phyloP scores from a whole-genome alignment of 2,329 filamentous ascomycete genomes.

The Penicillium thymicola region DNA sequence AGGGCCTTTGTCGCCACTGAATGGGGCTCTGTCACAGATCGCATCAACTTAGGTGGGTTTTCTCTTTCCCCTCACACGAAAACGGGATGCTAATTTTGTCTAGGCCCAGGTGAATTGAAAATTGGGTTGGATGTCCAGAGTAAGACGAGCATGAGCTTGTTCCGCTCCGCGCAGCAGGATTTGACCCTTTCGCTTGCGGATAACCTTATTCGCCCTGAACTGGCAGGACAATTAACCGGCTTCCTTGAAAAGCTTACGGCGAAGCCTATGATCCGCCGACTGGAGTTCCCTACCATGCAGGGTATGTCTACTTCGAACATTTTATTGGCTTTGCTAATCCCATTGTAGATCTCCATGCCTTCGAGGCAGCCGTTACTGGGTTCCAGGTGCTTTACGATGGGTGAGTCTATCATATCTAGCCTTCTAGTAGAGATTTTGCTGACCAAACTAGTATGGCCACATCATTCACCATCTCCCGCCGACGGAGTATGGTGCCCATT shows the following conservation, averaged over 20 bases:
- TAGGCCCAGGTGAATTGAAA: constrained; percentile 67
- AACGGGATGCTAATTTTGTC: constrained; percentile 12
- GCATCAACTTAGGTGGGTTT: constrained; percentile 66
- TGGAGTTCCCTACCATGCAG: constrained; percentile 61
- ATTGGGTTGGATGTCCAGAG: constrained; percentile 63
- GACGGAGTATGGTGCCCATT: constrained; percentile 85
- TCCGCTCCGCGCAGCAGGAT: constrained; percentile 72
- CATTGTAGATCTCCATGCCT: constrained; percentile 65
- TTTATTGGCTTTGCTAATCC: constrained; percentile 12
- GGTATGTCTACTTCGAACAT: constrained; percentile 24
- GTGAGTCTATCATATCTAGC: constrained; percentile 29
- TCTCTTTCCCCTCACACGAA: background rate
- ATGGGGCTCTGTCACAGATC: constrained; percentile 75
- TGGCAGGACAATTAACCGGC: constrained; percentile 61
- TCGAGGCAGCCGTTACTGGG: constrained; percentile 76
- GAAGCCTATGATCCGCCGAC: constrained; percentile 66
- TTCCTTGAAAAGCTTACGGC: constrained; percentile 57
- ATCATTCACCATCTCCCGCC: constrained; percentile 75
- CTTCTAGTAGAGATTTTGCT: background rate
- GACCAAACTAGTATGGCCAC: constrained; percentile 54
- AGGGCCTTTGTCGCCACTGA: constrained; percentile 73
- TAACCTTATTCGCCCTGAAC: constrained; percentile 59
- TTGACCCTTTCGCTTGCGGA: constrained; percentile 73
- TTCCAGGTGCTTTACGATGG: constrained; percentile 72
- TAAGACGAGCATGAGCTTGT: constrained; percentile 60